A percentile compares a stretch with the other conserved stretches of the same genome.
Evolutionary conservation across 306 rosid genomes (phyloP).

Genomic region (Carpinus fangiana): DNA sequence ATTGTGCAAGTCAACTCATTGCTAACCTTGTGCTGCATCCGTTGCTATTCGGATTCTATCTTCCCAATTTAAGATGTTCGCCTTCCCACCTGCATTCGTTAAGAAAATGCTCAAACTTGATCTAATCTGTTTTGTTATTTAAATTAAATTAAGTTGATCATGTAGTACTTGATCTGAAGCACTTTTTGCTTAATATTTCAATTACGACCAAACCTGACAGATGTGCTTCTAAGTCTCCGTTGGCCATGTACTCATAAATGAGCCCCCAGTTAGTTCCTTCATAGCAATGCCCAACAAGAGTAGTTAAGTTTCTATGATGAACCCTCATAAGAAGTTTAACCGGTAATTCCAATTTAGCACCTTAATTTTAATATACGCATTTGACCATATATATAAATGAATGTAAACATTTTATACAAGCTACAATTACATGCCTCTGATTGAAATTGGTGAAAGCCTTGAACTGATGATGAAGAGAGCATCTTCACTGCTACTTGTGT

Average conservation of each 20-base stretch:
- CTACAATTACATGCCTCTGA: slow-evolving; percentile 46
- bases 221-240: slow-evolving; percentile 42
- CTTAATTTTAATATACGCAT: neutral
- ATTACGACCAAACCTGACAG: slow-evolving; percentile 29
- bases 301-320: slow-evolving; percentile 40
- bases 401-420: neutral
- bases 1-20: neutral
- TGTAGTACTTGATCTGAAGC: neutral
- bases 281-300: slow-evolving; percentile 39
- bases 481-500: slow-evolving; percentile 60
- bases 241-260: slow-evolving; percentile 39
- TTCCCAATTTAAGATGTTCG: slow-evolving; percentile 11
- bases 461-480: slow-evolving; percentile 44
- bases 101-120: neutral
- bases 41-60: slow-evolving; percentile 21
- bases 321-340: slow-evolving; percentile 37
- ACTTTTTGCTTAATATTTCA: neutral
- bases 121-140: neutral
- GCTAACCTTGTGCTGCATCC: slow-evolving; percentile 18
- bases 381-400: neutral
- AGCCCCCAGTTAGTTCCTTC: slow-evolving; percentile 32
- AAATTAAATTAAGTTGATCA: neutral
- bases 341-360: slow-evolving; percentile 8
- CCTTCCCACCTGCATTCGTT: neutral
- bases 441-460: slow-evolving; percentile 49